Percentiles rank a stretch among this genome's conserved stretches.
phyloP scores from a whole-genome alignment of 108 stramenopile species.

The Pseudonitzschia multiseries region DNA sequence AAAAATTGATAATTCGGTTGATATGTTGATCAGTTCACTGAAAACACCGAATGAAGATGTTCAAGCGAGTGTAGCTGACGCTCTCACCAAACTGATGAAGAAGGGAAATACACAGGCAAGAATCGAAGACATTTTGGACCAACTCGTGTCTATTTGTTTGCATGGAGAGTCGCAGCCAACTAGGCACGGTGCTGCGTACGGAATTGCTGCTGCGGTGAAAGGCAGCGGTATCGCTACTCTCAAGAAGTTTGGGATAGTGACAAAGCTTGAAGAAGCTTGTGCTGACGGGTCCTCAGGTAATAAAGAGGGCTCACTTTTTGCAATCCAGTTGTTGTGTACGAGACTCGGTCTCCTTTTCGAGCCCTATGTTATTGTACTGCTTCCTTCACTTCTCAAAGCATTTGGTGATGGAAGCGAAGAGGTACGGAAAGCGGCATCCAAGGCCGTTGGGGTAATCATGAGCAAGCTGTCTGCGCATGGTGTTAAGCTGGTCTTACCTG shows the following conservation, averaged over 20 bases:
- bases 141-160: conserved; percentile 66
- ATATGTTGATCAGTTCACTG: conserved; percentile 77
- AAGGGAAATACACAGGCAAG: conserved; percentile 78
- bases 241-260: conserved; percentile 92
- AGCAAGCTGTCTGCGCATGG: conserved; percentile 93
- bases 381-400: conserved; percentile 92
- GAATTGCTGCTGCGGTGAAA: conserved; percentile 96
- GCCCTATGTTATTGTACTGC: conserved; percentile 97
- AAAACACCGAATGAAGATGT: conserved; percentile 86
- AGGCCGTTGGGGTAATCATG: conserved; percentile 92
- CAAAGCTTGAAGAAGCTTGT: conserved; percentile 85
- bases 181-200: conserved; percentile 93
- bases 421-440: conserved; percentile 90
- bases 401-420: conserved; percentile 93
- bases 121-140: conserved; percentile 61
- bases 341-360: conserved; percentile 96
- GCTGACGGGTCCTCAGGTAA: conserved; percentile 51
- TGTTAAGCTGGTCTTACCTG: conserved; percentile 96
- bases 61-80: conserved; percentile 80
- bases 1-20: conserved; percentile 79
- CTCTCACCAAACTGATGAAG: conserved; percentile 83
- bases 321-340: conserved; percentile 89
- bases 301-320: conserved; percentile 96
- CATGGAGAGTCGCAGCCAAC: conserved; percentile 60
- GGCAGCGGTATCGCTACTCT: conserved; percentile 95